Base-by-base conservation (phyloP, 176 grass and related monocot species). In the Aegilops speltoides region DNA sequence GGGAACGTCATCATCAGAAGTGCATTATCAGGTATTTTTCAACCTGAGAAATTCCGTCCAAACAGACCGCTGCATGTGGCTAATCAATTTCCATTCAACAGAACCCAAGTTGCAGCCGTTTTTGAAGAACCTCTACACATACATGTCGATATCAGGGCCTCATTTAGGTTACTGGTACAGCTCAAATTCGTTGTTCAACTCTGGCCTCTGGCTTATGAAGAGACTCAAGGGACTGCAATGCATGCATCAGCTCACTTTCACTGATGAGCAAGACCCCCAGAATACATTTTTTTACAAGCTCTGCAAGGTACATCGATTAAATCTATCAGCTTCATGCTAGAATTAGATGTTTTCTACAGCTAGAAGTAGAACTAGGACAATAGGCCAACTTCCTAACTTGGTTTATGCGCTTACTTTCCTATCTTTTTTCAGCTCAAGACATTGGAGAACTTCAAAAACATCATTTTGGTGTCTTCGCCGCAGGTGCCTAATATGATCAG, bases 161-260 rank as follows among this genome's bases (percentile, higher is more conserved):
- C 96, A 98, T 76, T 86, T 98, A n/a, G 93, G 93, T 65, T 98
- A 95, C 46, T 95, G 89, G 86, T 98, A 98, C 79, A 98, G 90
- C 79, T 91, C 93, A 67, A 98, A 98, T 68, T 94, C 93, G 6
- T 48, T 98, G 84, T 98, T 98, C 84, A 95, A 95, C 72, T 98
- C 96, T 84, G 96, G 96, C 23, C 87, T 98, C 64, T 98, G 96
- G 96, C 81, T 95, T 28, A 87, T 98, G 64, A 98, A 94, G 68
- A 90, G 91, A 86, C 85, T 98, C 78, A 95, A 95, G 50, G 93
- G 92, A 64, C 78, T 91, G 40, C 93, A 90, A 68, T 94, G 93
- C 84, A 94, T 98, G 78, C 93, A 95, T 89, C 96, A 95, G 86
- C 96, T 98, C 84, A 98, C 96, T 38, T 92, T 93, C 84, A 98